Evolutionary conservation across 106 monocot species (phyloP).

Genomic region (Dendrobium catenatum): DNA sequence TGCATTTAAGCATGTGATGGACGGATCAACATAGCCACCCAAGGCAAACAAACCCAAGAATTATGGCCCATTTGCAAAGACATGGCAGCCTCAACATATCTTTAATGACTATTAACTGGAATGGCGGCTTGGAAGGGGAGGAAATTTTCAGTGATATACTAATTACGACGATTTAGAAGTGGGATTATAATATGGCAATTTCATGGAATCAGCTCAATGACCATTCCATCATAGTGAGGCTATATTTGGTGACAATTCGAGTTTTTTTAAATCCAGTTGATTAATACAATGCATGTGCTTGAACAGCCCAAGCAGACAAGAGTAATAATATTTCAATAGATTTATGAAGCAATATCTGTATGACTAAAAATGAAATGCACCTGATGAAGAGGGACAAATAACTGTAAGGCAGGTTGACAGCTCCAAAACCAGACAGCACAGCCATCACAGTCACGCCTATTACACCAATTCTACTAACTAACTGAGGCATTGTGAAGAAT

Average conservation of each 20-base stretch:
- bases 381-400: slow-evolving; percentile 99
- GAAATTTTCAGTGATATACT: not conserved
- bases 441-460: slow-evolving; percentile 97
- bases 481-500: slow-evolving; percentile 85
- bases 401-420: slow-evolving; percentile 92
- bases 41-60: not conserved
- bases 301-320: not conserved
- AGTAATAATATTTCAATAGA: not conserved
- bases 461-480: slow-evolving; percentile 95
- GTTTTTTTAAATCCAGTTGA: not conserved
- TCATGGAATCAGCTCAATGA: not conserved
- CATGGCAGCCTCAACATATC: not conserved
- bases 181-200: not conserved
- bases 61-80: not conserved
- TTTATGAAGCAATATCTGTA: not conserved
- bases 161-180: not conserved
- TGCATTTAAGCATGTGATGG: not conserved
- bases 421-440: slow-evolving; percentile 94
- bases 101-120: not conserved
- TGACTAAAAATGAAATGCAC: slow-evolving; percentile 24
- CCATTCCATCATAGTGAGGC: not conserved
- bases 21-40: not conserved
- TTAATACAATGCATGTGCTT: not conserved
- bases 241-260: not conserved
- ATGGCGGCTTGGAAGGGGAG: not conserved